Evolutionary conservation across 2,329 filamentous ascomycete species (phyloP).

Genomic region (Fusarium sp.): DNA sequence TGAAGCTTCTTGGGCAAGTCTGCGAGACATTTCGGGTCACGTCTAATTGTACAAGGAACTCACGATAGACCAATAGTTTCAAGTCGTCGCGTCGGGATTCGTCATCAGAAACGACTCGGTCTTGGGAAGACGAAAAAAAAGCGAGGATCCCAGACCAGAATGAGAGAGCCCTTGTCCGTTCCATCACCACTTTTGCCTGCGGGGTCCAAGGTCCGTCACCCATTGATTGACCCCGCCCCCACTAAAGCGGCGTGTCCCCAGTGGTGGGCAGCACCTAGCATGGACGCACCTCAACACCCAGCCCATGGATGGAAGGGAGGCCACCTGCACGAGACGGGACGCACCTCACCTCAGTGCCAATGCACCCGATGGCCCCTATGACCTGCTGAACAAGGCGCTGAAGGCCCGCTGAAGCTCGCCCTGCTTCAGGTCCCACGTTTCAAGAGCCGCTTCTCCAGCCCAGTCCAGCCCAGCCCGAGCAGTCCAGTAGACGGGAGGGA

Average conservation of each 20-base stretch:
- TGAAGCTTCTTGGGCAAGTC: not conserved
- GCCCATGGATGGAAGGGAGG: not conserved
- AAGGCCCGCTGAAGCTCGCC: not conserved
- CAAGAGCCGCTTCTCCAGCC: constrained; percentile 4
- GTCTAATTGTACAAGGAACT: not conserved
- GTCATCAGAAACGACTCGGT: not conserved
- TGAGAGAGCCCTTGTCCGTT: not conserved
- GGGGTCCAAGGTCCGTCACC: not conserved
- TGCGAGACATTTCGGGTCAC: not conserved
- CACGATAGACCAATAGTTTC: not conserved
- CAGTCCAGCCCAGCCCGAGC: too few species aligned
- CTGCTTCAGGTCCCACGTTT: constrained; percentile 8
- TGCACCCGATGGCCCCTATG: constrained; percentile 14
- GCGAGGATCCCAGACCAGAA: not conserved
- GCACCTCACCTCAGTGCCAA: not conserved
- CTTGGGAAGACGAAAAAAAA: not conserved
- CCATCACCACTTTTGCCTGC: not conserved
- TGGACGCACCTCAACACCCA: not conserved
- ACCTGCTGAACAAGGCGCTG: constrained; percentile 16
- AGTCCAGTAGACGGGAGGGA: not conserved
- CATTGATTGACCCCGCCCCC: constrained; percentile 29
- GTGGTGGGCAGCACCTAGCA: not conserved
- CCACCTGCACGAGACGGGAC: not conserved
- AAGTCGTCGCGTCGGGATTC: not conserved
- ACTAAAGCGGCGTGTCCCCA: constrained; percentile 13